Evolutionary conservation across 1,284 basidiomycete species (phyloP).

Genomic region (Ustilago sp.): DNA sequence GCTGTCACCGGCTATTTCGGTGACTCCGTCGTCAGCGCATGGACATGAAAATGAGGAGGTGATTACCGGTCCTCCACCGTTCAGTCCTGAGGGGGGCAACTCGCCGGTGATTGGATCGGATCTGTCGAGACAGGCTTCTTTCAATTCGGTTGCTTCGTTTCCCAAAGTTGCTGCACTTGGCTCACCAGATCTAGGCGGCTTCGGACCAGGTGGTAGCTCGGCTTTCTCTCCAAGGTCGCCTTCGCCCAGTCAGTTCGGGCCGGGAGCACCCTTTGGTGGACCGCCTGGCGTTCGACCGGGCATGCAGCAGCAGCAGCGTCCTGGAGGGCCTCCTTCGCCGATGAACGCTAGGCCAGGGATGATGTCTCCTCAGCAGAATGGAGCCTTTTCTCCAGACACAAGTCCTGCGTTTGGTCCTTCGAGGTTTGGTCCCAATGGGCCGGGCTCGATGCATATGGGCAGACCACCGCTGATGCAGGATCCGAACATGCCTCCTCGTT

Average conservation of each 20-base stretch:
- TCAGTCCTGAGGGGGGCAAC: conserved; percentile 13
- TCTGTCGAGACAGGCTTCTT: conserved; percentile 52
- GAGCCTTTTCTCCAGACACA: conserved; percentile 43
- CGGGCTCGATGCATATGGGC: conserved; percentile 33
- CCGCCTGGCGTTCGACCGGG: background rate
- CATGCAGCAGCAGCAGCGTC: conserved; percentile 18
- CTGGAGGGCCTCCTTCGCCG: conserved; percentile 19
- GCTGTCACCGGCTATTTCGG: conserved; percentile 59
- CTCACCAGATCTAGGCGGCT: conserved; percentile 43
- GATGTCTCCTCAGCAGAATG: conserved; percentile 36
- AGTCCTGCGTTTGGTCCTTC: conserved; percentile 44
- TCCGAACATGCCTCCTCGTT: conserved; percentile 45
- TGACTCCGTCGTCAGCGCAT: conserved; percentile 54
- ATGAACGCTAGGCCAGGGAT: conserved; percentile 36
- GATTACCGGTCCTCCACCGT: conserved; percentile 4
- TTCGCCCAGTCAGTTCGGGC: conserved; percentile 39
- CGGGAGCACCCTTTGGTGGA: conserved; percentile 23
- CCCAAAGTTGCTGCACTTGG: conserved; percentile 37
- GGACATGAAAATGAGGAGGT: conserved; percentile 17
- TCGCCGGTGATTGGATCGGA: conserved; percentile 35
- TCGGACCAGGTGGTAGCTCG: conserved; percentile 16
- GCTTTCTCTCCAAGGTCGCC: conserved; percentile 43
- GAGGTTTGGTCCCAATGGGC: conserved; percentile 28
- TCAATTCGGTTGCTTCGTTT: conserved; percentile 60
- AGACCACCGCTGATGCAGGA: conserved; percentile 49